A percentile compares a stretch with the other conserved stretches of the same genome.
Conservation (phyloP, 2,329 filamentous ascomycete genomes). For the Colletotrichum siamense region DNA sequence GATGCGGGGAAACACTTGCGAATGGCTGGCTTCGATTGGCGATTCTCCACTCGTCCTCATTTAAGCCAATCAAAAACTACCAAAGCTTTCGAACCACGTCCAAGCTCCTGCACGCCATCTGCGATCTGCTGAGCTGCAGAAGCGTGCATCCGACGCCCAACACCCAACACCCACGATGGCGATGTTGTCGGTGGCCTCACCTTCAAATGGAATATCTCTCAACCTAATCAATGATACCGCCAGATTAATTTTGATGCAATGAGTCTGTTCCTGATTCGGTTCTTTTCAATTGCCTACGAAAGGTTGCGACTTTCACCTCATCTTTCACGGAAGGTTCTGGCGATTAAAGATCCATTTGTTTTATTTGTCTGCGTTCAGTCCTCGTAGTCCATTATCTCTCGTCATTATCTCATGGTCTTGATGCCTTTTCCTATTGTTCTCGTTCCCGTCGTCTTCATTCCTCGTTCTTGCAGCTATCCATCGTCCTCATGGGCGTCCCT, state of each 20-base stretch:
- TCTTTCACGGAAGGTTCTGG: not conserved
- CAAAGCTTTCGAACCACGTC: not conserved
- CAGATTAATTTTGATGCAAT: fast-evolving
- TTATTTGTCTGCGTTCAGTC: too few relatives aligned
- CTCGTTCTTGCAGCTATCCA: not conserved
- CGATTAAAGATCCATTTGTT: not conserved
- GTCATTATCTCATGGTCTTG: not conserved
- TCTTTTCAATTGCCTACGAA: fast-evolving
- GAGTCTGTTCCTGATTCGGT: too few relatives aligned
- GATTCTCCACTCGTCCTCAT: not conserved
- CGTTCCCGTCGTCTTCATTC: fast-evolving
- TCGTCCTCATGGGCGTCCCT: too few relatives aligned
- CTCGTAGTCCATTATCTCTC: too few relatives aligned
- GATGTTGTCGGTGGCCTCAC: not conserved
- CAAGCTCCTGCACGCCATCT: conserved; percentile 21
- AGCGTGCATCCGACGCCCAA: not conserved
- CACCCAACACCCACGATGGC: not conserved
- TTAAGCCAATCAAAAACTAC: not conserved
- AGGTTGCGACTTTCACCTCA: not conserved
- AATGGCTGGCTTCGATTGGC: not conserved
- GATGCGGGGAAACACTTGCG: conserved; percentile 15
- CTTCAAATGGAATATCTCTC: fast-evolving
- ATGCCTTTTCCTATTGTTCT: fast-evolving
- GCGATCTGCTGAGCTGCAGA: conserved; percentile 5
- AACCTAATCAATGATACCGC: fast-evolving